Evolutionary conservation across 2,329 filamentous ascomycete genomes (phyloP).

Genomic region (Xylaria sp.): DNA sequence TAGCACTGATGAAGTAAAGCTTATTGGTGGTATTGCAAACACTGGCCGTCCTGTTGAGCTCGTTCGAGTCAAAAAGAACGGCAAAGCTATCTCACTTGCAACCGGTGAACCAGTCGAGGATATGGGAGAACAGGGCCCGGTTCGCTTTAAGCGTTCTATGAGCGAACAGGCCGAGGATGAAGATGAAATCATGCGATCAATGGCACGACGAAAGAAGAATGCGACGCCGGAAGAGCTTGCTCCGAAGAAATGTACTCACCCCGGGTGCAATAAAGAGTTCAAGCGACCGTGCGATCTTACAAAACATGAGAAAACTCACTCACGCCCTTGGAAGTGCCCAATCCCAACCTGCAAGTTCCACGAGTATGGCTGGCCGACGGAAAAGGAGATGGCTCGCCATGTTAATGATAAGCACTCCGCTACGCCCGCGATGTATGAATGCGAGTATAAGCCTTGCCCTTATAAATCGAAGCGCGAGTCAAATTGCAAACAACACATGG

Average conservation of each 20-base stretch:
- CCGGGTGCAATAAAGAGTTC: conserved; percentile 88
- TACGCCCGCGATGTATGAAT: conserved; percentile 83
- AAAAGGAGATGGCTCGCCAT: conserved; percentile 97
- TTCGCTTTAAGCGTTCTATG: conserved; percentile 72
- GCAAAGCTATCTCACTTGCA: conserved; percentile 80
- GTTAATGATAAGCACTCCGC: conserved; percentile 94
- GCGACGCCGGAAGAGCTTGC: conserved; percentile 85
- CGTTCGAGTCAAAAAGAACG: conserved; percentile 82
- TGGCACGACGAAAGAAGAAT: conserved; percentile 96
- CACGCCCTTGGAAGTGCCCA: conserved; percentile 93
- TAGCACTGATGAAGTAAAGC: conserved; percentile 74
- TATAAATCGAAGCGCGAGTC: conserved; percentile 96
- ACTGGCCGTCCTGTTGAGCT: conserved; percentile 87
- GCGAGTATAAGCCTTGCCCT: conserved; percentile 82
- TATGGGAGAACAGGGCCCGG: conserved; percentile 58
- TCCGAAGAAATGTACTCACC: conserved; percentile 78
- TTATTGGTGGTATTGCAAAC: conserved; percentile 82
- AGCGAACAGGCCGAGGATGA: conserved; percentile 79
- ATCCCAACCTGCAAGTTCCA: conserved; percentile 87
- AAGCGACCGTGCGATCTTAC: conserved; percentile 97
- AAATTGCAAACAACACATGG: conserved; percentile 99
- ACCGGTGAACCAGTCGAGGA: conserved; percentile 72
- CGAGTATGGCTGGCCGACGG: conserved; percentile 91
- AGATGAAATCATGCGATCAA: conserved; percentile 86
- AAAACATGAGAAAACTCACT: conserved; percentile 98